Conservation (phyloP, 148 eudicot species). For the Salicornia ramosissima region DNA sequence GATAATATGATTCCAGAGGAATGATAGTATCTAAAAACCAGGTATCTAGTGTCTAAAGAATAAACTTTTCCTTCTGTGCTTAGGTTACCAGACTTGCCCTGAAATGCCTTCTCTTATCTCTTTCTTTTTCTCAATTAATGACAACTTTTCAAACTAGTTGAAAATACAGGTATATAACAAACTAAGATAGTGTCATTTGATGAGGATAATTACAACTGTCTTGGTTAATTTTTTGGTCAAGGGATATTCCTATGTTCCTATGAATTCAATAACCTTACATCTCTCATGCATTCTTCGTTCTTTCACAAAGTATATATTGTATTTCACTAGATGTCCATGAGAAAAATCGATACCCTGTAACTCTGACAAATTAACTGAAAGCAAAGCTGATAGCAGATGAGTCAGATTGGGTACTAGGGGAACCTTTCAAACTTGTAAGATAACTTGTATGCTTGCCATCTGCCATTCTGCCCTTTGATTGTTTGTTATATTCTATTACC, state of each 20-base stretch:
- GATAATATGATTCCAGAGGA: not conserved
- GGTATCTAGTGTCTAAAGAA: not conserved
- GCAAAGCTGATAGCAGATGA: no score
- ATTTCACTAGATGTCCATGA: no score
- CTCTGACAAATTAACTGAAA: no score
- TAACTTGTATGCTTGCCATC: not conserved
- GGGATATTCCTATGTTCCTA: no score
- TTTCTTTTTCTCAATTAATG: not conserved
- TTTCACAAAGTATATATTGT: no score
- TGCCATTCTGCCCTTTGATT: slow-evolving; percentile 2
- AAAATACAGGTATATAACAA: not conserved
- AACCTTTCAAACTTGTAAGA: not conserved
- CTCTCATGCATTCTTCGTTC: not conserved
- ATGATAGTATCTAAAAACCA: not conserved
- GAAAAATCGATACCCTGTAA: no score
- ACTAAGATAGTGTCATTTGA: not conserved
- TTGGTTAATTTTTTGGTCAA: not conserved
- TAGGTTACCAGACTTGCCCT: not conserved
- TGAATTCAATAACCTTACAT: no score
- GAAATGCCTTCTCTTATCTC: not conserved
- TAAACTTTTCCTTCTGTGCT: not conserved
- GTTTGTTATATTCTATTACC: not conserved
- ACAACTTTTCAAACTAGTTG: not conserved
- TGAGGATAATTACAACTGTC: not conserved
- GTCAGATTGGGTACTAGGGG: no score